Evolutionary conservation across 192 early-diverging fungal species (phyloP).

Genomic region (Allomyces macrogynus): DNA sequence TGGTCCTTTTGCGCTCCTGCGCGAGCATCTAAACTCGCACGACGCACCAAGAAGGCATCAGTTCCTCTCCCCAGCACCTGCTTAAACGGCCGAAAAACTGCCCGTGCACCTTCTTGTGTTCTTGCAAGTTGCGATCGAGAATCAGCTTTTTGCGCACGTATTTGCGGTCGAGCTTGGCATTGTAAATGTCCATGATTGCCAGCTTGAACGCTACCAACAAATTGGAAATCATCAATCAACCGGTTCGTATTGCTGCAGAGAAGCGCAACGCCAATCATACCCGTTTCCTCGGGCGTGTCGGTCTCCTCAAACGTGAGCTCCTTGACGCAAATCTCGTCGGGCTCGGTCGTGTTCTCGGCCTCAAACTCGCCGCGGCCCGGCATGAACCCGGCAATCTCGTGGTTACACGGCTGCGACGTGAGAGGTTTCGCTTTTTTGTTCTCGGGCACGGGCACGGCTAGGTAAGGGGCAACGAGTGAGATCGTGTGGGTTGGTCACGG

Average conservation of each 20-base stretch:
- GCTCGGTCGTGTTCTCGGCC: conserved; percentile 86
- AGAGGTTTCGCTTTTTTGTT: conserved; percentile 18
- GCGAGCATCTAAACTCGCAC: conserved; percentile 14
- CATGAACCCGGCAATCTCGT: conserved; percentile 96
- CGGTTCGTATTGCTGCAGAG: conserved; percentile 2
- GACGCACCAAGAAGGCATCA: too few species aligned
- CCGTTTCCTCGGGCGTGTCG: conserved; percentile 63
- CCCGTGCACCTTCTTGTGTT: conserved; percentile 44
- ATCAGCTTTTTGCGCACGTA: conserved; percentile 68
- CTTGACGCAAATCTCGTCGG: conserved; percentile 70
- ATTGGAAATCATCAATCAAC: not conserved
- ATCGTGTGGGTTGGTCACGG: too few species aligned
- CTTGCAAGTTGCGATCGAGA: conserved; percentile 65
- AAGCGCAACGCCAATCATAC: conserved; percentile 7
- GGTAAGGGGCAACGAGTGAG: too few species aligned
- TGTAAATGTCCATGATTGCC: conserved; percentile 84
- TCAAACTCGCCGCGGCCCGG: conserved; percentile 91
- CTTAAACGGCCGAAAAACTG: too few species aligned
- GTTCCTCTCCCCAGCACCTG: conserved; percentile 1
- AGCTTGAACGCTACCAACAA: conserved; percentile 55
- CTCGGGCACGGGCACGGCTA: too few species aligned
- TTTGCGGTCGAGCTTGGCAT: conserved; percentile 60
- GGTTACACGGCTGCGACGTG: conserved; percentile 69
- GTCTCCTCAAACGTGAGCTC: conserved; percentile 80
- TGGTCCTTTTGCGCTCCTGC: conserved; percentile 56